Evolutionary conservation across 768 basidiomycete genomes (phyloP), one percentile per base, ranked within the genome.

Genomic region (Boletus rufocinnamomeus): DNA sequence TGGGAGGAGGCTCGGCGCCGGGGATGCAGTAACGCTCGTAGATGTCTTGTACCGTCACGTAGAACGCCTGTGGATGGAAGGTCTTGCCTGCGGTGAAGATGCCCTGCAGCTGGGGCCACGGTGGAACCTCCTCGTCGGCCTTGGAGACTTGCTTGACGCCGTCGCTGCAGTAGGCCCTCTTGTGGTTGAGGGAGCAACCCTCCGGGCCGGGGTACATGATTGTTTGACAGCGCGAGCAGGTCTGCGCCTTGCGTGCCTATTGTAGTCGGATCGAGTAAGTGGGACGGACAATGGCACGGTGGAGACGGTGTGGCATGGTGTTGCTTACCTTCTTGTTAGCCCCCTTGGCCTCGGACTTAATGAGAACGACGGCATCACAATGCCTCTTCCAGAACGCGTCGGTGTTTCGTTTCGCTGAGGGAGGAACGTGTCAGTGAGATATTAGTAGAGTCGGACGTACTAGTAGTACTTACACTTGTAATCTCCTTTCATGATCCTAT

Each of bases 151-250:
- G 14, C 13, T 14, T 35, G 35, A 35, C 14, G 5, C 30, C 7
- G 9, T 30, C 30, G 2, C 30, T 30, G 30, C 30, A 30, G 30
- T 30, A 30, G 30, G 30, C 30, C 30, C 30, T 30, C 30, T 30
- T 30, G 30, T 30, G 30, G 30, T 30, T 30, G 30, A 30, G 8
- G 19, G 17, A 54, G 28, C 40, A 50, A 4, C 23, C 47, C 27
- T 50, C 41, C 5, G 34, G 37, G 3, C 48, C 41, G 1, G 48
- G 52, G n/a, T 59, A 54, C 27, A 59, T 54, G 32, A 59, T 59
- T 14, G 52, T 59, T 21, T n/a, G 43, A 28, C 52, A 54, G 32
- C 23, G 17, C 1, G 43, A 44, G 27, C 48, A 50, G 0, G 41
- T 54, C 14, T 37, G 48, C 0, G 48, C 43, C 27, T 55, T 58